A percentile compares a stretch with the other conserved stretches of the same genome.
phyloP scores from a whole-genome alignment of 768 basidiomycete species.

The Sistotremastrum suecicum region DNA sequence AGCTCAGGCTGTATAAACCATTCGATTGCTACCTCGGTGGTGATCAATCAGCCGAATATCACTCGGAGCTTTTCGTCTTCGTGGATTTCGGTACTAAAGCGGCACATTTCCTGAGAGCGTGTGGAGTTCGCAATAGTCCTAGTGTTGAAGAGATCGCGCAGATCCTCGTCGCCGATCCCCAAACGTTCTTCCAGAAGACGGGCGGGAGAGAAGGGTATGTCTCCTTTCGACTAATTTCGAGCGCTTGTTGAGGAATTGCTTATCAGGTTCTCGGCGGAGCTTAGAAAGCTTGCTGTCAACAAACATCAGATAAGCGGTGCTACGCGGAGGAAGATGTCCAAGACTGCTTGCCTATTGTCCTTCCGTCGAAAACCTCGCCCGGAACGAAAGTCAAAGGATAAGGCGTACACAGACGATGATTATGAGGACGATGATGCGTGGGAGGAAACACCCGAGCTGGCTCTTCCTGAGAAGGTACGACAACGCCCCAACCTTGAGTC shows the following conservation, averaged over 20 bases:
- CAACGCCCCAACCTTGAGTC: too few species aligned
- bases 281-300: slow-evolving; percentile 81
- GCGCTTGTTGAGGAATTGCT: neutral
- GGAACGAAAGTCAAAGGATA: slow-evolving; percentile 16
- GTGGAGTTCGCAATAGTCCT: slow-evolving; percentile 81
- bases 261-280: slow-evolving; percentile 63
- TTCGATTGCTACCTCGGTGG: slow-evolving; percentile 57
- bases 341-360: slow-evolving; percentile 58
- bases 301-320: slow-evolving; percentile 29
- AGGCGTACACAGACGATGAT: slow-evolving; percentile 14
- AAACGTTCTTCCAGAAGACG: slow-evolving; percentile 54
- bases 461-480: slow-evolving; percentile 37
- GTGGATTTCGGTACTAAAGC: slow-evolving; percentile 77
- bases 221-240: neutral
- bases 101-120: slow-evolving; percentile 73
- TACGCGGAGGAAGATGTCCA: slow-evolving; percentile 53
- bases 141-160: slow-evolving; percentile 70
- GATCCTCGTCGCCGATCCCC: slow-evolving; percentile 55
- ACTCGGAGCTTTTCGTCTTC: slow-evolving; percentile 74
- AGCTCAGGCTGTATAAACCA: slow-evolving; percentile 37
- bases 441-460: slow-evolving; percentile 43
- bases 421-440: slow-evolving; percentile 60
- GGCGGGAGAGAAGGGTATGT: slow-evolving; percentile 56
- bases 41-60: slow-evolving; percentile 39
- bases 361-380: slow-evolving; percentile 41